A percentile compares a stretch with the other conserved stretches of the same genome.
phyloP scores from a whole-genome alignment of 2,329 filamentous ascomycete species.

The Cytospora chrysosperma region DNA sequence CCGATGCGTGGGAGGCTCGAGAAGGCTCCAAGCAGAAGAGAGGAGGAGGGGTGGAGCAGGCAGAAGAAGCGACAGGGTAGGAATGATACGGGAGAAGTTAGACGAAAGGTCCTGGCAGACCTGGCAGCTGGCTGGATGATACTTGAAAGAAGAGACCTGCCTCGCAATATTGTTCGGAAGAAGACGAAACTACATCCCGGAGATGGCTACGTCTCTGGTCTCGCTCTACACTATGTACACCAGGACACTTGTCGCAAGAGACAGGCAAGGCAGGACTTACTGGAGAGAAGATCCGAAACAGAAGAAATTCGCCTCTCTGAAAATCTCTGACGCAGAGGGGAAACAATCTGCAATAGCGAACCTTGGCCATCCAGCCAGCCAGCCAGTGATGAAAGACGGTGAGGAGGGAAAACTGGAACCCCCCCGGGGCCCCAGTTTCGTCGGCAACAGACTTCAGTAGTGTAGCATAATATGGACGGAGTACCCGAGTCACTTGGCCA shows the following conservation, averaged over 20 bases:
- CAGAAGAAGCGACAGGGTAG: constrained; percentile 14
- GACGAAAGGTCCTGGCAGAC: background rate
- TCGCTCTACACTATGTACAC: no score
- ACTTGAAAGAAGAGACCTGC: background rate
- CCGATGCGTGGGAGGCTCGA: constrained; percentile 1
- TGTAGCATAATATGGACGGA: background rate
- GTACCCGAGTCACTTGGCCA: background rate
- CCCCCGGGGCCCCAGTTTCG: background rate
- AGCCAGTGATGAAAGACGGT: constrained; percentile 22
- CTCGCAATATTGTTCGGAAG: constrained; percentile 14
- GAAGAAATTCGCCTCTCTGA: constrained; percentile 5
- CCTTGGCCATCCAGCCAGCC: constrained; percentile 16
- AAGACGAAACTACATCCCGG: background rate
- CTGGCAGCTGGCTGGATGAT: background rate
- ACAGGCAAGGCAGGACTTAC: background rate
- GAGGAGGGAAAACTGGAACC: constrained; percentile 18
- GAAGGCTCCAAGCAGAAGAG: constrained; percentile 8
- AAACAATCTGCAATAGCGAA: constrained; percentile 16
- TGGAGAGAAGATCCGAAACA: background rate
- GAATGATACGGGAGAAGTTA: constrained; percentile 12
- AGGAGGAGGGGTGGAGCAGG: constrained; percentile 6
- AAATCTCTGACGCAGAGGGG: constrained; percentile 11
- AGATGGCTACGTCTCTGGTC: constrained; percentile 10
- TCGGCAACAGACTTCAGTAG: background rate
- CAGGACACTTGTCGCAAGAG: constrained; percentile 3